Evolutionary conservation across 345 rosid species (phyloP).

Genomic region (Melaleuca quinquenervia): DNA sequence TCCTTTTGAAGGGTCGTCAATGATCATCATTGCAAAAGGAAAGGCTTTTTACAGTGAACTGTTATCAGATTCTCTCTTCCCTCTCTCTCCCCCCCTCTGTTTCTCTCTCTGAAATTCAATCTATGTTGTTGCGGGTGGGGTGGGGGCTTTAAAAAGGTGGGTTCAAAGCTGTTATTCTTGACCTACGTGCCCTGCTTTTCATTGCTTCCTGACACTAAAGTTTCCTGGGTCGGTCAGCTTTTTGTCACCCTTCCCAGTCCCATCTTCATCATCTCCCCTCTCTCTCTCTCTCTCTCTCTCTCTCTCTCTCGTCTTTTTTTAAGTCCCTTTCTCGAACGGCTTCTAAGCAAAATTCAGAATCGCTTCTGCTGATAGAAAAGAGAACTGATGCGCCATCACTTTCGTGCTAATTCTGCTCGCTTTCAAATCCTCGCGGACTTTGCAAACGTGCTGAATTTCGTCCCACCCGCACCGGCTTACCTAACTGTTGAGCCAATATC

Average conservation of each 20-base stretch:
- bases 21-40: neutral
- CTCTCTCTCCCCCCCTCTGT: neutral
- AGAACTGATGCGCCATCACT: neutral
- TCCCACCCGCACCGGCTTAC: neutral
- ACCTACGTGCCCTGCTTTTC: neutral
- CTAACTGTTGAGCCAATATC: neutral
- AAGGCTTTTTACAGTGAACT: neutral
- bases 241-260: neutral
- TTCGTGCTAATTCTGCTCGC: neutral
- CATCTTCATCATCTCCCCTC: neutral
- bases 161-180: conserved; percentile 1
- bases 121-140: neutral
- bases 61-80: neutral
- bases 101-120: neutral
- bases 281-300: neutral
- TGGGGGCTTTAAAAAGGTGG: neutral
- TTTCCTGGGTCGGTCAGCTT: neutral
- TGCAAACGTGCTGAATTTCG: neutral
- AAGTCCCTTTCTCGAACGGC: neutral
- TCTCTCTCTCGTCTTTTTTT: neutral
- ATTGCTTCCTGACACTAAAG: neutral
- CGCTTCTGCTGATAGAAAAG: neutral
- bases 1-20: neutral
- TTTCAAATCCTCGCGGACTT: neutral
- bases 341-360: neutral